Evolutionary conservation across 2,329 filamentous ascomycete genomes (phyloP), one percentile per base, ranked within the genome.

Genomic region (Xylaria sp.): DNA sequence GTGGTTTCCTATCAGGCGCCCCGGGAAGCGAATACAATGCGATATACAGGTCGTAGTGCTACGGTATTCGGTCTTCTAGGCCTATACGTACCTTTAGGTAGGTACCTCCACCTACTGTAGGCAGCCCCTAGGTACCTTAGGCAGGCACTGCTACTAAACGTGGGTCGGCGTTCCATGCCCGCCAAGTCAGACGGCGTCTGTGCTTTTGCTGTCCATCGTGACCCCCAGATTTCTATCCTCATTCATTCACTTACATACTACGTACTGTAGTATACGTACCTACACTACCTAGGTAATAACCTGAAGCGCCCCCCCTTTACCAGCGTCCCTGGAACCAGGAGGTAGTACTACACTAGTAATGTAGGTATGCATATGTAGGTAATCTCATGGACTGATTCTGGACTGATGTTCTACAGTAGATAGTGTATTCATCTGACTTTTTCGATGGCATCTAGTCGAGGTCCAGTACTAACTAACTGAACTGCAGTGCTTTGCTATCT

Each of bases 151-250:
- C 23, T 63, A 54, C 44, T 35, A 54, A 65, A 47, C 44, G 25
- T 64, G 50, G 50, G 44, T 29, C 40, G 42, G 6, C 18, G 25
- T 54, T 48, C 62, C 55, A 53, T 65, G 57, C 58, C 58, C 40
- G 67, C 65, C 70, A 66, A 70, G 65, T 70, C 70, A 70, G 63
- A 69, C 69, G 44, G 53, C 37, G 69, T 66, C 63, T 64, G 69
- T 68, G 65, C 68, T 57, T 69, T 57, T 50, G 42, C 53, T 63
- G 64, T 71, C 68, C 68, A 68, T 68, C 61, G 69, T 70, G 67
- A 71, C 68, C 70, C 67, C 70, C 68, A 63, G 70, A 62, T 70
- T 68, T 66, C 57, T 51, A 27, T 25, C 50, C 48, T 53, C 35
- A 32, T n/a, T 35, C 32, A 35, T 6, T 35, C 8, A 35, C 32